Percentiles rank a stretch among this genome's conserved stretches.
Evolutionary conservation across 805 yeast genomes (phyloP).

Genomic region (Yamadazyma paraphyllophila): DNA sequence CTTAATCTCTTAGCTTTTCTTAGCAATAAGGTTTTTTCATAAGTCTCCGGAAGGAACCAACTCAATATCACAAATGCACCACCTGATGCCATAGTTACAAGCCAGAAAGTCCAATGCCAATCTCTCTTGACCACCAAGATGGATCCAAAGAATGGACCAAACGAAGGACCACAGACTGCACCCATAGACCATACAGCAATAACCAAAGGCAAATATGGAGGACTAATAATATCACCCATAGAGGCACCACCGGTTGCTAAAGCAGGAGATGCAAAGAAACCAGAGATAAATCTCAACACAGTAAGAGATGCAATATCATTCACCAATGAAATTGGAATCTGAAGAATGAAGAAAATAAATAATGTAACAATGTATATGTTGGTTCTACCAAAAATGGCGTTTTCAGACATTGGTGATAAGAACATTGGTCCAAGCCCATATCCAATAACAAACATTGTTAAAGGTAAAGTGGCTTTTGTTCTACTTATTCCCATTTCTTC

Average conservation of each 20-base stretch:
- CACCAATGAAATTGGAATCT: conserved; percentile 56
- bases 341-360: conserved; percentile 49
- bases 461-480: conserved; percentile 48
- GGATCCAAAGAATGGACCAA: conserved; percentile 59
- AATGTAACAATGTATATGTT: conserved; percentile 48
- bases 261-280: conserved; percentile 56
- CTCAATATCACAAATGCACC: conserved; percentile 32
- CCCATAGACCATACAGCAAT: conserved; percentile 54
- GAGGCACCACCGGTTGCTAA: conserved; percentile 60
- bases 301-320: conserved; percentile 51
- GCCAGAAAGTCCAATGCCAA: conserved; percentile 61
- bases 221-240: conserved; percentile 46
- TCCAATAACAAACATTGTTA: conserved; percentile 57
- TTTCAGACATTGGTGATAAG: conserved; percentile 59
- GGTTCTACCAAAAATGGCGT: conserved; percentile 53
- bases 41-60: conserved; percentile 45
- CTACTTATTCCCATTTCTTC: conserved; percentile 43
- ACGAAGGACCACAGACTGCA: conserved; percentile 52
- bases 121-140: conserved; percentile 48
- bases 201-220: conserved; percentile 44
- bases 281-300: conserved; percentile 52
- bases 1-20: conserved; percentile 50
- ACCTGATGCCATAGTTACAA: conserved; percentile 42
- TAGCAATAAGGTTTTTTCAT: conserved; percentile 41
- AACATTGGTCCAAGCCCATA: conserved; percentile 63